Evolutionary conservation across 1,139 yeast genomes (phyloP).

Genomic region (Torulaspora globosa): DNA sequence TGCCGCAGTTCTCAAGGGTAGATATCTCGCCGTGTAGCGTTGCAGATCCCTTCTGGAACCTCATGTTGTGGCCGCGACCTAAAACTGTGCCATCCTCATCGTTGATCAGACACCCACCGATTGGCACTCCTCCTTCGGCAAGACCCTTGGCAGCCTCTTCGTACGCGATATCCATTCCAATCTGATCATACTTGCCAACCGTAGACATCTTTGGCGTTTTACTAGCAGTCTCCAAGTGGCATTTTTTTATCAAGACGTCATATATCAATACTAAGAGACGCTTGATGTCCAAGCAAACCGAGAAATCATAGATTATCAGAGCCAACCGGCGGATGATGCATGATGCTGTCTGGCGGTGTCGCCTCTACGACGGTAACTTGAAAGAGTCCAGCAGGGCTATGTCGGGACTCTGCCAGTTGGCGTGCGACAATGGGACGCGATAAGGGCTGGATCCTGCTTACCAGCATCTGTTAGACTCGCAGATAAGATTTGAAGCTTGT

Average conservation of each 20-base stretch:
- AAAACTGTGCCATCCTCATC: slow-evolving; percentile 72
- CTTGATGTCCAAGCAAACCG: too few species aligned
- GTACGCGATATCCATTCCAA: slow-evolving; percentile 64
- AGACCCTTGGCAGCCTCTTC: slow-evolving; percentile 68
- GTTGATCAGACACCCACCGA: slow-evolving; percentile 70
- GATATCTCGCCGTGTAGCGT: slow-evolving; percentile 89
- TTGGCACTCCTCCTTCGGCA: slow-evolving; percentile 88
- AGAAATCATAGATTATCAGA: too few species aligned
- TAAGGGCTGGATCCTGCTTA: too few species aligned
- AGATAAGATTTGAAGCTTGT: too few species aligned
- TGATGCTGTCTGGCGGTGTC: too few species aligned
- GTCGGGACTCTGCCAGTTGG: too few species aligned
- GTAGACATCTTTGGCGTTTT: background rate
- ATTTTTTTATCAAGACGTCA: background rate
- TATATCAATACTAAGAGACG: background rate
- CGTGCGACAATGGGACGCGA: too few species aligned
- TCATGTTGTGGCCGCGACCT: slow-evolving; percentile 84
- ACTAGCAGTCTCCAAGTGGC: background rate
- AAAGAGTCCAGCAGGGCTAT: too few species aligned
- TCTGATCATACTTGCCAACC: slow-evolving; percentile 42
- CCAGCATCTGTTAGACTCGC: too few species aligned
- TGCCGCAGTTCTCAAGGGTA: slow-evolving; percentile 84
- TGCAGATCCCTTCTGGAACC: slow-evolving; percentile 76
- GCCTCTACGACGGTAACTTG: too few species aligned
- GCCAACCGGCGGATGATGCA: too few species aligned